Evolutionary conservation across 2,329 filamentous ascomycete species (phyloP), one percentile per base, ranked within the genome.

Genomic region (Cercospora sp.): DNA sequence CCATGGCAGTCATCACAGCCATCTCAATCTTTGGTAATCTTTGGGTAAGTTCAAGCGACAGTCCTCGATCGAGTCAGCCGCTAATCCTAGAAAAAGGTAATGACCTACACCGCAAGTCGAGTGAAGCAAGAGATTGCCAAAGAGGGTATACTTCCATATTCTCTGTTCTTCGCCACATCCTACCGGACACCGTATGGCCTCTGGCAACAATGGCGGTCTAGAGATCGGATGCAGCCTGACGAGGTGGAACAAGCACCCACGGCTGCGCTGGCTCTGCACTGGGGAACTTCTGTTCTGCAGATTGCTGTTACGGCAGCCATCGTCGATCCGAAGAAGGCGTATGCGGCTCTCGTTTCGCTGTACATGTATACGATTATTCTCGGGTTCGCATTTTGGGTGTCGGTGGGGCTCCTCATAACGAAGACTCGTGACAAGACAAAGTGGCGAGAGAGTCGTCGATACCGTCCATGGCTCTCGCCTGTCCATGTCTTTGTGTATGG

Each of bases 91-190:
- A 37, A 37, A 10, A 37, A 37, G 32, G 32, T 40, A 21, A 85
- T 85, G 78, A 88, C 85, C 0, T 88, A 85, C 68, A 85, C 85
- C 0, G 82, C 84, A 3, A 81, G 85, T 3, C 80, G 85, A 68
- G 84, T 88, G n/a, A 87, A 88, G 75, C 86, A 88, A 72, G 86
- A 88, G 73, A 87, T 88, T 58, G 86, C 86, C 5, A 88, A 88
- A 72, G 84, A 87, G 72, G 85, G 85, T 1, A 82, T 87, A 57
- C 76, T 87, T 2, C 85, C 85, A 0, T 85, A 77, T 63, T 80
- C 84, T 4, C 80, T 80, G 34, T 82, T 85, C 76, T 83, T 86
- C 66, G 84, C 81, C 24, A 70, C 74, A 13, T 71, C 74, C 18
- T 72, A 73, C 62, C 71, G 73, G 13, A 77, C 76, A 53, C 77